Percentiles rank a stretch among this genome's conserved stretches.
phyloP scores from a whole-genome alignment of 1,284 basidiomycete genomes.

The Anthracocystis panici-leucophaei region DNA sequence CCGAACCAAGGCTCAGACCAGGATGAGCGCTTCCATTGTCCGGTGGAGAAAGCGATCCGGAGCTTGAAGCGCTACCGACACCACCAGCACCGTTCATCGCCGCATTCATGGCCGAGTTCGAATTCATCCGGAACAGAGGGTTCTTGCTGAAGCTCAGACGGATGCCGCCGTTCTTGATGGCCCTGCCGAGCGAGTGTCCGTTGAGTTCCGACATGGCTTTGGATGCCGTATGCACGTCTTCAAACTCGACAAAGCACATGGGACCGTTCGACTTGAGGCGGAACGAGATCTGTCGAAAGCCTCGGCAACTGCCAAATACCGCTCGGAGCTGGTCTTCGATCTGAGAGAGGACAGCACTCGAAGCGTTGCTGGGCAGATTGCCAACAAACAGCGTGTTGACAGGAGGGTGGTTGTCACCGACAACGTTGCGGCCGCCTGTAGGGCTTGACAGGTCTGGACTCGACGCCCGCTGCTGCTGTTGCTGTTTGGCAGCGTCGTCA shows the following conservation, averaged over 20 bases:
- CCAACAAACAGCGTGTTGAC: constrained; percentile 64
- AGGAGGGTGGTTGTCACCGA: constrained; percentile 60
- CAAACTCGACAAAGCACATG: constrained; percentile 93
- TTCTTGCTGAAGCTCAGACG: constrained; percentile 81
- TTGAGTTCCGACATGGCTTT: constrained; percentile 88
- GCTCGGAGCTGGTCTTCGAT: constrained; percentile 86
- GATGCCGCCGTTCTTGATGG: constrained; percentile 90
- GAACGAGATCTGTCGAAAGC: constrained; percentile 92
- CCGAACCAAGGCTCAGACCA: constrained; percentile 39
- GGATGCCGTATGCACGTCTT: constrained; percentile 85
- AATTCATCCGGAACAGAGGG: constrained; percentile 59
- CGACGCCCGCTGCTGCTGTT: constrained; percentile 20
- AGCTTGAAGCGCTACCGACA: constrained; percentile 17
- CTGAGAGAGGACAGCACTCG: constrained; percentile 73
- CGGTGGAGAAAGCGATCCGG: constrained; percentile 16
- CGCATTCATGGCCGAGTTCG: constrained; percentile 45
- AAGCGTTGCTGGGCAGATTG: constrained; percentile 57
- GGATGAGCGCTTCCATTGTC: constrained; percentile 7
- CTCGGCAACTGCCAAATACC: constrained; percentile 81
- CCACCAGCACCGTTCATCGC: constrained; percentile 18
- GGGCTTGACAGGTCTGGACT: constrained; percentile 52
- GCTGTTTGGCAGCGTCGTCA: constrained; percentile 20
- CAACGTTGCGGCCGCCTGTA: constrained; percentile 47
- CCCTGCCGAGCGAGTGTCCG: constrained; percentile 87
- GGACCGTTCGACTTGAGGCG: constrained; percentile 94